phyloP scores from a whole-genome alignment of 169 alveolate genomes.

The Cryptosporidium viatorum region DNA sequence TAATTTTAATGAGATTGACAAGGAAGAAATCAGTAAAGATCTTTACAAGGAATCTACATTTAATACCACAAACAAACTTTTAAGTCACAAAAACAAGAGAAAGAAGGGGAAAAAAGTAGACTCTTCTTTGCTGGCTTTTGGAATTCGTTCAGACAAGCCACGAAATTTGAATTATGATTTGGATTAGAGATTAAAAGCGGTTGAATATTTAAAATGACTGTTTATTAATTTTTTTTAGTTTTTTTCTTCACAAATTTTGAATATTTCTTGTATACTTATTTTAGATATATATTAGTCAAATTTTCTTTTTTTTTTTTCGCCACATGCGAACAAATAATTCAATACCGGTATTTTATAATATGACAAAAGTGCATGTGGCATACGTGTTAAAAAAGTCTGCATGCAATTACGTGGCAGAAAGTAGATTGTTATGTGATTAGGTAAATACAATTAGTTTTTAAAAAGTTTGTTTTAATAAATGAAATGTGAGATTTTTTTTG shows the following conservation, averaged over 20 bases:
- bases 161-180: constrained; percentile 55
- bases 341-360: neutral
- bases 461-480: neutral
- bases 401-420: neutral
- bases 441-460: neutral
- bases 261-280: neutral
- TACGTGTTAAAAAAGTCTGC: neutral
- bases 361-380: neutral
- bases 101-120: constrained; percentile 40
- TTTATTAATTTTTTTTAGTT: too few relatives aligned
- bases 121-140: constrained; percentile 47
- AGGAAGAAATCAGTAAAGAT: neutral
- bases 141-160: constrained; percentile 55
- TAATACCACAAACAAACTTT: neutral
- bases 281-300: too few relatives aligned
- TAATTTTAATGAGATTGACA: neutral
- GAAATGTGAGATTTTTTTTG: neutral
- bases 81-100: neutral
- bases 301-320: too few relatives aligned
- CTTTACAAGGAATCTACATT: neutral
- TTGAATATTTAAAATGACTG: neutral
- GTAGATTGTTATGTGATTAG: neutral
- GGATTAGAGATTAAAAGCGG: neutral
- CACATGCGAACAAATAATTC: neutral
- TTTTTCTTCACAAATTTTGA: neutral